phyloP scores from a whole-genome alignment of 2,329 filamentous ascomycete species.

The Ophiostoma sp. region DNA sequence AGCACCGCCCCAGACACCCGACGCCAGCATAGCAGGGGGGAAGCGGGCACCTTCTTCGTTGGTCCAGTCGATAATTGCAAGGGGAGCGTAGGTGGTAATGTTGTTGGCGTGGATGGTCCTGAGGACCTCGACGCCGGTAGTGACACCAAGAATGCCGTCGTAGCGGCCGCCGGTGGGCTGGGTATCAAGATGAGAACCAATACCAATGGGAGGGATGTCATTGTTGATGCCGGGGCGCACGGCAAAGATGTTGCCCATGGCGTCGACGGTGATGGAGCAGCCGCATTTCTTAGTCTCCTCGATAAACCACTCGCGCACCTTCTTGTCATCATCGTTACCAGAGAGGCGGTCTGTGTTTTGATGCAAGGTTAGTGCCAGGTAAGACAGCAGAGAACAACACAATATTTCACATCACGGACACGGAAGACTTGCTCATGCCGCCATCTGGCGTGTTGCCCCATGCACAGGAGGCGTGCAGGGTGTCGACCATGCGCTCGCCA shows the following conservation, averaged over 20 bases:
- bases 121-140: slow-evolving; percentile 67
- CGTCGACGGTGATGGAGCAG: slow-evolving; percentile 62
- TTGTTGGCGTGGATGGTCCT: slow-evolving; percentile 61
- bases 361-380: neutral
- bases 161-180: slow-evolving; percentile 41
- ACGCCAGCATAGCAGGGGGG: slow-evolving; percentile 66
- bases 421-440: slow-evolving; percentile 21
- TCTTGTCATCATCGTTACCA: slow-evolving; percentile 66
- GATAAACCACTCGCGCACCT: slow-evolving; percentile 70
- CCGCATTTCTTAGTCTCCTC: slow-evolving; percentile 56
- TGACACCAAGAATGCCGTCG: slow-evolving; percentile 46
- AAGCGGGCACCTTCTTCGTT: slow-evolving; percentile 81
- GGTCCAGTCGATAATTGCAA: slow-evolving; percentile 75
- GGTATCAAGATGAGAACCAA: slow-evolving; percentile 64
- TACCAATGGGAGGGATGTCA: slow-evolving; percentile 58
- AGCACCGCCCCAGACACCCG: slow-evolving; percentile 69
- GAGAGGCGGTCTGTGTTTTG: slow-evolving; percentile 48
- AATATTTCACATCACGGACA: neutral
- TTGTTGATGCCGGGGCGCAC: slow-evolving; percentile 56
- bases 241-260: slow-evolving; percentile 81
- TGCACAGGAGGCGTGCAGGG: slow-evolving; percentile 22
- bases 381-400: no score
- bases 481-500: slow-evolving; percentile 23
- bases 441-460: slow-evolving; percentile 26
- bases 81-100: slow-evolving; percentile 62